phyloP scores from a whole-genome alignment of 2,329 filamentous ascomycete species.

The Colletotrichum lentis region DNA sequence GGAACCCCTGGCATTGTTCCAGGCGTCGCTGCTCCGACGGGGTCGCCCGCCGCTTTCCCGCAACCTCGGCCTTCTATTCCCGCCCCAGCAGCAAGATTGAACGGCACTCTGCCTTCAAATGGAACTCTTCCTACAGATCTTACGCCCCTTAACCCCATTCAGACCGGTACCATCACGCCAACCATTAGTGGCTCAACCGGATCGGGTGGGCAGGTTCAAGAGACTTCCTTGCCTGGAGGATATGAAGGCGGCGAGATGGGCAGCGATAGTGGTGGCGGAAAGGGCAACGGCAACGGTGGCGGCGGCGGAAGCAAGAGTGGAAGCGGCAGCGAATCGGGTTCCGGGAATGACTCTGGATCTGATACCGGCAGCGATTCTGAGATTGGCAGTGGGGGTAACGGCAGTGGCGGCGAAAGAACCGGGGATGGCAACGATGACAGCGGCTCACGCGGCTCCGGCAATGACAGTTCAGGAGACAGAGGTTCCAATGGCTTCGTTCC shows the following conservation, averaged over 20 bases:
- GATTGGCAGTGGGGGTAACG: not conserved
- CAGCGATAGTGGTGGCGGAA: not conserved
- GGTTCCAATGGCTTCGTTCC: not conserved
- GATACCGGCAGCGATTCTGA: not conserved
- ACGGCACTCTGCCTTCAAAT: not conserved
- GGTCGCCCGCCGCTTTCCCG: no score
- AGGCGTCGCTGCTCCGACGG: not conserved
- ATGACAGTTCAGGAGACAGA: not conserved
- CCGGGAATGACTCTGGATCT: not conserved
- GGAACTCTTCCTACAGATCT: not conserved
- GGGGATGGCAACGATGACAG: not conserved
- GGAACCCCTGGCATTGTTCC: not conserved
- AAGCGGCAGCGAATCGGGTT: not conserved
- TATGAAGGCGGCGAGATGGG: not conserved
- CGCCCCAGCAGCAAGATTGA: not conserved
- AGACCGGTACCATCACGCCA: not conserved
- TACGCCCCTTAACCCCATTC: slow-evolving; percentile 17
- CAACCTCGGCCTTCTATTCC: not conserved
- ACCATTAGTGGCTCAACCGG: not conserved
- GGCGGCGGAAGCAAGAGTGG: not conserved
- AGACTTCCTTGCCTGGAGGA: slow-evolving; percentile 3
- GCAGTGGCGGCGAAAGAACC: not conserved
- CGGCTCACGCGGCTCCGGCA: slow-evolving; percentile 1
- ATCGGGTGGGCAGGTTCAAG: not conserved
- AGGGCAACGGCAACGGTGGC: not conserved